These are phyloP conservation scores for Nigrospora sphaerica DNA, from an alignment of 2,329 filamentous ascomycete genomes.

Conservation along the genomic window DNA sequence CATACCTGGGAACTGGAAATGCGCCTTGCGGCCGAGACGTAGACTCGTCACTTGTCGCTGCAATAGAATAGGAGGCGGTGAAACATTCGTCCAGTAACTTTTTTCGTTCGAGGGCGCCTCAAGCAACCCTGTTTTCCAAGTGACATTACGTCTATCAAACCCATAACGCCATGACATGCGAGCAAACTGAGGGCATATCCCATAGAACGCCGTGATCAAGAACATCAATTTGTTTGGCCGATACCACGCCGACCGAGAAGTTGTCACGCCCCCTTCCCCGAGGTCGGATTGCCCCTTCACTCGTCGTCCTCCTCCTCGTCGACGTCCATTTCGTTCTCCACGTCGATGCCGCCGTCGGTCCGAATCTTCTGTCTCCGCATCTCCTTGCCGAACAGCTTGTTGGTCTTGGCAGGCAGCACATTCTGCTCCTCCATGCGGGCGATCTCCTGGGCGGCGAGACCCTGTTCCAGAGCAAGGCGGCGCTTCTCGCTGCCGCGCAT, in stretches of 20 bases:
- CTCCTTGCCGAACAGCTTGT: slow-evolving; percentile 33
- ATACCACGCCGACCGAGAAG: not conserved
- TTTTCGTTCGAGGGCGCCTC: no score
- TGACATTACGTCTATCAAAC: no score
- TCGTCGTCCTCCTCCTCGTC: slow-evolving; percentile 24
- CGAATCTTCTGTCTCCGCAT: slow-evolving; percentile 28
- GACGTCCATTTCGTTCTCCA: slow-evolving; percentile 35
- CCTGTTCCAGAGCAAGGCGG: slow-evolving; percentile 37
- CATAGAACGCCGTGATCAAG: slow-evolving; percentile 15
- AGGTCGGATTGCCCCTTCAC: slow-evolving; percentile 24
- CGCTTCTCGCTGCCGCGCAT: slow-evolving; percentile 57
- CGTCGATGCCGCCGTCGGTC: slow-evolving; percentile 32
- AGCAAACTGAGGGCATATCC: not conserved
- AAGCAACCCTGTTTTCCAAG: no score
- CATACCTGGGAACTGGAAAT: no score
- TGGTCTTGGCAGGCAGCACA: slow-evolving; percentile 15
- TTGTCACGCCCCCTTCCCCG: not conserved
- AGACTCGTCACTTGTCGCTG: no score
- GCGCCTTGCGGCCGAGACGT: no score
- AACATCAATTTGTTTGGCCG: not conserved
- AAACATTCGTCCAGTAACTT: no score
- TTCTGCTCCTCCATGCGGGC: slow-evolving; percentile 24
- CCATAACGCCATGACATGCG: slow-evolving; percentile 18
- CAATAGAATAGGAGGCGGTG: no score
- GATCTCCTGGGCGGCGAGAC: slow-evolving; percentile 23